Evolutionary conservation across 805 yeast species (phyloP), one percentile per base, ranked within the genome.

Genomic region (Sugiyamaella smithiae): DNA sequence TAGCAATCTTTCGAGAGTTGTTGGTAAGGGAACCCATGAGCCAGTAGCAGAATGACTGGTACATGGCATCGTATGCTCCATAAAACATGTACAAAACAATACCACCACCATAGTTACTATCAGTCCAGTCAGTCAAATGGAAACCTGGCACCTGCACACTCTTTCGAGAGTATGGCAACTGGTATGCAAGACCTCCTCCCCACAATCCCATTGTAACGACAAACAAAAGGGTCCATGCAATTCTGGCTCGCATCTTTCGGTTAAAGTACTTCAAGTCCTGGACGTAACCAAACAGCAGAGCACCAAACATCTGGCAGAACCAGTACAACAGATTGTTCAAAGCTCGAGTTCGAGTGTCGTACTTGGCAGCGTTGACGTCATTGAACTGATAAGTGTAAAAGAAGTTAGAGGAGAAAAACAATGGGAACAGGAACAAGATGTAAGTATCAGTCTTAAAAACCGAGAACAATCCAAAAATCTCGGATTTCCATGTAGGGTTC

Each of bases 311-410:
- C 66, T 80, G 84, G 46, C 76, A 65, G 48, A 74, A 62, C 84
- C 84, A 80, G 66, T 79, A 80, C 43, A 80, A 70, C 43, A 79
- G 67, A 14, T 81, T 76, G 67, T 80, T 80, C 59, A 80, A 71
- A 2, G 85, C 77, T 55, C 85, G 72, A n/a, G 85, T 77, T 61
- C 83, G 72, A 49, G 79, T 63, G 57, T 74, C 77, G 65, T 80
- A 80, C 45, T 76, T 67, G 20, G 75, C 76, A 37, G 75, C 76
- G 59, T 79, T 80, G 63, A 75, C 70, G 49, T 75, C 78, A 59
- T 78, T 78, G 58, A 76, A 79, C 64, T 80, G 84, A 62, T 80
- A 80, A 36, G 84, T 76, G 69, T 80, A 79, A 67, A 78, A 80
- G 78, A 79, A 80, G 68, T 80, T 80, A 26, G 84, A 78, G 23